Conservation (phyloP, 306 rosid genomes). For the Quercus variabilis region DNA sequence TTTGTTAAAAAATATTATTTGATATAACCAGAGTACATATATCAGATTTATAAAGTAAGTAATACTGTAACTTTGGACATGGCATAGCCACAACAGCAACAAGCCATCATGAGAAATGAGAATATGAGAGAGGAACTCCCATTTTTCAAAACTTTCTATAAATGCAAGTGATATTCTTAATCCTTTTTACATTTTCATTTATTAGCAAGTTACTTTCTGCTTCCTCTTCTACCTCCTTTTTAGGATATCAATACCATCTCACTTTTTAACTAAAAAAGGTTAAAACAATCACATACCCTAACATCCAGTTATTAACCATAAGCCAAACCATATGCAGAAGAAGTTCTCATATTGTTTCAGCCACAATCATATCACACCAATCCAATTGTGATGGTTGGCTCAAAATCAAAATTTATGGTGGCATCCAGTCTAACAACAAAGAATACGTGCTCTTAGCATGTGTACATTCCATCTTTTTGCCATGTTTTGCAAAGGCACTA, state of each 20-base stretch:
- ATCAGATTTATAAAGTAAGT: background rate
- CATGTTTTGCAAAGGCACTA: background rate
- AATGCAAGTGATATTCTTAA: background rate
- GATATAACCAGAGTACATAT: background rate
- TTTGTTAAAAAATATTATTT: background rate
- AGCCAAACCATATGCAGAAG: background rate
- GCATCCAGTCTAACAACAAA: background rate
- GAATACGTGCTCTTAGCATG: background rate
- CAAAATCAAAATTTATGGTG: background rate
- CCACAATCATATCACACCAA: background rate
- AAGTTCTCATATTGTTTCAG: background rate
- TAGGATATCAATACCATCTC: background rate
- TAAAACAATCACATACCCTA: background rate
- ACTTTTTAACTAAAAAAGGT: background rate
- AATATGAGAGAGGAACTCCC: background rate
- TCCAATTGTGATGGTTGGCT: background rate
- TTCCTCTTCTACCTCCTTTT: background rate
- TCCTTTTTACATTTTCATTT: background rate
- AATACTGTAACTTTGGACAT: background rate
- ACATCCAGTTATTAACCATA: background rate
- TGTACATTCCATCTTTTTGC: background rate
- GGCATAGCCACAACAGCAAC: background rate
- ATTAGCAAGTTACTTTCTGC: background rate
- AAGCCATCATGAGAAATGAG: conserved; percentile 4
- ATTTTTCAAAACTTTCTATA: background rate